phyloP scores from a whole-genome alignment of 768 basidiomycete genomes.

The Boletus edulis region DNA sequence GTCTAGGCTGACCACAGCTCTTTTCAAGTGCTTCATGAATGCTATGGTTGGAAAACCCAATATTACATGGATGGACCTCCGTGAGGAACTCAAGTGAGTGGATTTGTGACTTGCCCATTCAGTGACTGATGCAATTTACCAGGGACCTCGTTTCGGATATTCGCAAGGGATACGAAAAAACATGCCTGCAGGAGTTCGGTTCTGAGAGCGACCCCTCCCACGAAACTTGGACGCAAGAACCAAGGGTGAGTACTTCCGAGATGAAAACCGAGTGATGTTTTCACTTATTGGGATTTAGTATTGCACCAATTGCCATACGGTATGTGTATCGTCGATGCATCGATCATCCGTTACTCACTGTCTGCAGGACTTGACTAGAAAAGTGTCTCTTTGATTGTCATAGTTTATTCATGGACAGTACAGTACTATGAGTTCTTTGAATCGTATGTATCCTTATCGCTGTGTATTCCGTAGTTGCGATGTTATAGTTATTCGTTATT shows the following conservation, averaged over 20 bases:
- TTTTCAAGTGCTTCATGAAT: constrained; percentile 20
- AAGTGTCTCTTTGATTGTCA: constrained; percentile 7
- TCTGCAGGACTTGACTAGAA: constrained; percentile 12
- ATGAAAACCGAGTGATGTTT: neutral
- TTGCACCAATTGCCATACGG: constrained; percentile 7
- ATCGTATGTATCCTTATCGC: neutral
- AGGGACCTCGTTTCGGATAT: constrained; percentile 17
- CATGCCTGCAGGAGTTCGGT: neutral
- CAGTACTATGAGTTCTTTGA: too few species aligned
- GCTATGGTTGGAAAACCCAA: constrained; percentile 3
- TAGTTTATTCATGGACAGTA: neutral
- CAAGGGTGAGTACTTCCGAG: constrained; percentile 18
- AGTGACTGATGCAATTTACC: neutral
- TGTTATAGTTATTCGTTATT: neutral
- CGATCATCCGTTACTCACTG: neutral
- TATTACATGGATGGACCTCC: constrained; percentile 22
- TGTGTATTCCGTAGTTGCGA: neutral
- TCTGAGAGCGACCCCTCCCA: neutral
- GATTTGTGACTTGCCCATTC: neutral
- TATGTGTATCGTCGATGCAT: neutral
- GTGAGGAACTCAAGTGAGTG: constrained; percentile 14
- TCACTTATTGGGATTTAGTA: constrained; percentile 5
- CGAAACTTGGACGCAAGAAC: constrained; percentile 12
- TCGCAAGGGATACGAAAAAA: constrained; percentile 7
- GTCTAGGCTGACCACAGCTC: neutral